Evolutionary conservation across 1,284 basidiomycete genomes (phyloP).

Genomic region (Fomitopsis schrenkii): DNA sequence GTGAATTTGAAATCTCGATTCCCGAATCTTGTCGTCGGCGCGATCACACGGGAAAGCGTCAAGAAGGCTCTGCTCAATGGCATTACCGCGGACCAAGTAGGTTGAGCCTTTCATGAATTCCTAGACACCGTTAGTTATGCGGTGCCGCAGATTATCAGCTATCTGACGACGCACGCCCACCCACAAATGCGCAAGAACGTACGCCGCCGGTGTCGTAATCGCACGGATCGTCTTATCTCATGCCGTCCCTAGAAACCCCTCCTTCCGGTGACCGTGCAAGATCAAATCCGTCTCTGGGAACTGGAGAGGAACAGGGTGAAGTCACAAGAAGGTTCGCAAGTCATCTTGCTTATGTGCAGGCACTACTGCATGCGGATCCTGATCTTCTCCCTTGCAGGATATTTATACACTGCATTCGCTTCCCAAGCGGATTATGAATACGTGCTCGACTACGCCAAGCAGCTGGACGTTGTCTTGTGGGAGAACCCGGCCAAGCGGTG

Average conservation of each 20-base stretch:
- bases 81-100: constrained; percentile 92
- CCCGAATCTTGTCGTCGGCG: constrained; percentile 93
- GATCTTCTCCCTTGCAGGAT: constrained; percentile 48
- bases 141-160: constrained; percentile 81
- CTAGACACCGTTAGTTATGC: neutral
- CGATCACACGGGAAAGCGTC: constrained; percentile 92
- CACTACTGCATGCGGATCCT: constrained; percentile 19
- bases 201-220: constrained; percentile 1
- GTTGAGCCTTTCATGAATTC: neutral
- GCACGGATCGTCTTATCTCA: neutral
- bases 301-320: constrained; percentile 91
- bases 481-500: constrained; percentile 65
- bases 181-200: constrained; percentile 97
- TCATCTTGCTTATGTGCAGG: constrained; percentile 15
- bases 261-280: constrained; percentile 93
- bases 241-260: constrained; percentile 65
- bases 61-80: constrained; percentile 93
- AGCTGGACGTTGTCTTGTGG: constrained; percentile 81
- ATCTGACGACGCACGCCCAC: constrained; percentile 92
- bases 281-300: constrained; percentile 98
- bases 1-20: constrained; percentile 91
- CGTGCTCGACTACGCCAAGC: constrained; percentile 81
- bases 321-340: constrained; percentile 71
- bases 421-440: constrained; percentile 86
- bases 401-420: constrained; percentile 84